Evolutionary conservation across 768 basidiomycete species (phyloP), one percentile per base, ranked within the genome.

Genomic region (Boletus huronensis): DNA sequence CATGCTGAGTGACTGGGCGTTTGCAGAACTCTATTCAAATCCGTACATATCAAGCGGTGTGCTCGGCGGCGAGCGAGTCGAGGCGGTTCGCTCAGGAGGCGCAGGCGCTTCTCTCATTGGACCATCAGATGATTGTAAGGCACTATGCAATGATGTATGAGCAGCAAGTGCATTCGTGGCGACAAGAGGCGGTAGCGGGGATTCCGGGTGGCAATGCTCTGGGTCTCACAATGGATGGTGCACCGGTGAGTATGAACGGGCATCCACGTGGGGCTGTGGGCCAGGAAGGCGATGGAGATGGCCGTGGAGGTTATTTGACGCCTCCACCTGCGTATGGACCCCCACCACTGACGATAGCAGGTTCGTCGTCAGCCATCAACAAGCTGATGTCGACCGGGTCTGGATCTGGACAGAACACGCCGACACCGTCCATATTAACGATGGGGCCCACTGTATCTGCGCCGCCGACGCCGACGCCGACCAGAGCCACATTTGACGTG

Each of bases 1-100:
- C n/a, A n/a, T 29, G 14, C 6, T 23, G 19, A 60, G 3, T 34
- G 32, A 40, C 19, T 14, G 16, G 14, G 28, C 32, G 1, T 31
- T 3, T 8, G 16, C 53, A 80, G 78, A 58, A 79, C 6, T 74
- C 75, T 9, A 72, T 81, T 38, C 79, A 82, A 52, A 74, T 83
- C 42, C 75, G 82, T n/a, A 81, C 79, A 16, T 72, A 82, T 48
- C 78, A 77, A 54, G 73, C 79, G 51, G 74, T 84, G 6, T 72
- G 79, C 46, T 69, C 65, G 16, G 72, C 74, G 5, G 75, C 54
- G 28, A 47, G 43, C 17, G 66, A 69, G 31, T 64, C 66, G 35
- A 65, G 34, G 39, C 59, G 64, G 26, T 55, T 54, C 26, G 60
- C 54, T 11, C 53, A 63, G 5, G 65, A 68, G n/a, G 57, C 48